Base-by-base conservation (phyloP, 352 stramenopile species). In the Globisporangium lucens region DNA sequence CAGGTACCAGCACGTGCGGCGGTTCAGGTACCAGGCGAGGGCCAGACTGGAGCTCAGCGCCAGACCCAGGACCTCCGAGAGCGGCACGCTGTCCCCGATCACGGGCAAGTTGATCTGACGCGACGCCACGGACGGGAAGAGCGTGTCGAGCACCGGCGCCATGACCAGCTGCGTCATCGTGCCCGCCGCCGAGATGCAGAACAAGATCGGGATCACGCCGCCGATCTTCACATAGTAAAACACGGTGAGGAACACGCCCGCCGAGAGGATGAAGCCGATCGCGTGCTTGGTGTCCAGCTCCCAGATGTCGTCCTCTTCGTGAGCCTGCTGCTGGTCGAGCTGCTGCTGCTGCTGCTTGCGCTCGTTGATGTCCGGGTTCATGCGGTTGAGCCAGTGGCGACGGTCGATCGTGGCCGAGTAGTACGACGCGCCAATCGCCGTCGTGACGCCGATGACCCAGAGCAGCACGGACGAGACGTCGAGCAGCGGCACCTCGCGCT, bases 1-100 rank as follows among this genome's bases (percentile, higher is more conserved):
- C 2, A 98, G 67, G 5, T 89, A 70, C 93, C 93, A 98, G 35
- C 74, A 90, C 59, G 74, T 75, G 52, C 78, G 79, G 43, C 83
- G 78, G 27, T 88, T 67, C 17, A 91, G 15, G 55, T 89, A 91
- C 86, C 86, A 94, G 35, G 88, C 62, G 9, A 82, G 30, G 3
- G 75, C 80, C 59, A 91, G 69, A 8, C 61, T 22, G 5, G 68
- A 63, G 56, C 76, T 89, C 2, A 69, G 52, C 0, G 80, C 12
- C 5, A 89, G 47, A 0, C 82, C 83, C 2, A 92, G 38, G 0
- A 91, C 9, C 46, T 93, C 85, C 4, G 79, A 75, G 24, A 90
- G 57, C 0, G 70, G 72, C n/a, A 72, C 71, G 20, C 70, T 76
- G 41, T 88, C 79, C 13, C 72, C 73, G 1, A 84, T 15, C 9